Evolutionary conservation across 805 yeast species (phyloP), one percentile per base, ranked within the genome.

Genomic region (Candida insectalens): DNA sequence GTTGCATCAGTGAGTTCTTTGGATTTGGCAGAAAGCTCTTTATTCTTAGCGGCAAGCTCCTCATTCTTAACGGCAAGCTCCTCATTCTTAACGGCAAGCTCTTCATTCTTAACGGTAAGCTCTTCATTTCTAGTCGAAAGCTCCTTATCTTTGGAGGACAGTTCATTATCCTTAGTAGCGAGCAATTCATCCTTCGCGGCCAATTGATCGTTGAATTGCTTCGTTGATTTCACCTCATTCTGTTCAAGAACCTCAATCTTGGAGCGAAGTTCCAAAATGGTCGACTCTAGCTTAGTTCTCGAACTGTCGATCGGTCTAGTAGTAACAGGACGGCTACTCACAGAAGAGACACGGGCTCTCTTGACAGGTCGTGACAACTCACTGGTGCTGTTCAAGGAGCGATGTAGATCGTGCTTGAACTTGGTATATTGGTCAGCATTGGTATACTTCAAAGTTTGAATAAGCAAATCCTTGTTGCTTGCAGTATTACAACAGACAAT

Each of bases 401-500:
- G n/a, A n/a, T n/a, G n/a, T 2, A 43, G 38, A 27, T 42, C 47
- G 25, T 49, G 46, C 23, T 49, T 46, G 10, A 53, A 34, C 19
- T 42, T 44, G 35, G 50, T 50, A 29, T 49, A 49, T 30, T 55
- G 47, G 7, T 49, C 37, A 17, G 60, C 59, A 34, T 51, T 45
- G 27, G 51, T 44, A 27, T 53, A 51, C 35, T 54, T 45, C 33
- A 57, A 36, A 14, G 58, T 53, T 35, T 55, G 59, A 15, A 47
- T 30, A n/a, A 47, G 46, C 14, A 49, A 33, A 12, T 53, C 53
- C 30, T 51, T 55, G 33, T 65, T 69, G 4, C 63, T 63, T 31
- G 45, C 47, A 5, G 63, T 60, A 45, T 66, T 67, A 9, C 64
- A 38, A 6, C 58, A 59, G 19, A 63, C 61, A 26, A 67, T 41